Percentiles rank a stretch among this genome's conserved stretches.
These are phyloP conservation scores for Wickerhamomyces xylosicus DNA, from an alignment of 805 yeast genomes.

Conservation along the genomic window DNA sequence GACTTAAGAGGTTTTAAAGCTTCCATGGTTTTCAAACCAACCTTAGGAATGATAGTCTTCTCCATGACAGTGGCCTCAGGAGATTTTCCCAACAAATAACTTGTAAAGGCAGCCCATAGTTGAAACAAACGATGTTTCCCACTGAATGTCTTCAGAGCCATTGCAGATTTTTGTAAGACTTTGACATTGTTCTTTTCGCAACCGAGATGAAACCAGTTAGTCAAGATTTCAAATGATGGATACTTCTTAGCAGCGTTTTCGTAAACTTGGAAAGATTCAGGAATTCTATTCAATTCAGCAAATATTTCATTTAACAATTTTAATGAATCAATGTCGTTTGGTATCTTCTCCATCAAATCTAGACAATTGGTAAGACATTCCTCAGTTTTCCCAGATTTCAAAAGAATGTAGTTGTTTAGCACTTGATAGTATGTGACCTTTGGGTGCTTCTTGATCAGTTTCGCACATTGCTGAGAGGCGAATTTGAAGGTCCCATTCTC, in stretches of 20 bases:
- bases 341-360: constrained; percentile 23
- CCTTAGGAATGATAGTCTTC: constrained; percentile 39
- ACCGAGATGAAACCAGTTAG: constrained; percentile 49
- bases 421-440: constrained; percentile 39
- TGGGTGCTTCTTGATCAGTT: constrained; percentile 46
- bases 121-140: constrained; percentile 25
- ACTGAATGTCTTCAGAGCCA: constrained; percentile 28
- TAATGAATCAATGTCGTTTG: constrained; percentile 47
- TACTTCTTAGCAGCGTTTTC: constrained; percentile 51
- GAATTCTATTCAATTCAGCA: constrained; percentile 23
- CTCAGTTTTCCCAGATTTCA: constrained; percentile 22
- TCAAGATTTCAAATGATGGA: constrained; percentile 35
- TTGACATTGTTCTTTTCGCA: constrained; percentile 35
- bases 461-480: constrained; percentile 40
- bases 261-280: constrained; percentile 37
- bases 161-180: constrained; percentile 45
- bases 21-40: constrained; percentile 51
- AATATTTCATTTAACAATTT: constrained; percentile 37
- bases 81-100: constrained; percentile 30
- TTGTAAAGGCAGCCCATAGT: constrained; percentile 47
- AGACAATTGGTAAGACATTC: constrained; percentile 15
- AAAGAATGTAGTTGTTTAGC: constrained; percentile 21
- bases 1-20: constrained; percentile 37
- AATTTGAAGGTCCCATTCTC: constrained; percentile 40
- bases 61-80: constrained; percentile 33